Evolutionary conservation across 257 asterid species (phyloP).

Genomic region (Solanum tarijense): DNA sequence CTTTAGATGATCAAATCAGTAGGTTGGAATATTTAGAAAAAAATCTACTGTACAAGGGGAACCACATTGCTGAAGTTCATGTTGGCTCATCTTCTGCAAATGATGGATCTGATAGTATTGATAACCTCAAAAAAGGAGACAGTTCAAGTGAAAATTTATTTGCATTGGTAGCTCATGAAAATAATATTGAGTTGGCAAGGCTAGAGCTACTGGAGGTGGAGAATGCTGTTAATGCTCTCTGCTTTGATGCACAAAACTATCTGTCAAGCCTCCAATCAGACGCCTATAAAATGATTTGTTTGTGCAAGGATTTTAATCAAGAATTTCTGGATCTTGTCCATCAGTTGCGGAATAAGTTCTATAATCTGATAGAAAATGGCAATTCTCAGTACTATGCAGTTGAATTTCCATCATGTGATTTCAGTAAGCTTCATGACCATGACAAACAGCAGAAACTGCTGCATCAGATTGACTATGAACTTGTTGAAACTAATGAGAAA

Average conservation of each 20-base stretch:
- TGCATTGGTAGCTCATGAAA: conserved; percentile 11
- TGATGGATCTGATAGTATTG: conserved; percentile 6
- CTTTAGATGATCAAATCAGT: conserved; percentile 15
- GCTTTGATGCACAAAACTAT: conserved; percentile 19
- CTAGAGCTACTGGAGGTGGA: conserved; percentile 18
- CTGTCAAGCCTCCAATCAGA: conserved; percentile 20
- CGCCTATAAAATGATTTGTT: conserved; percentile 12
- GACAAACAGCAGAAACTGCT: conserved; percentile 19
- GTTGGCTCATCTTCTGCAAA: conserved; percentile 12
- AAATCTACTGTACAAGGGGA: conserved; percentile 7
- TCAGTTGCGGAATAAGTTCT: conserved; percentile 16
- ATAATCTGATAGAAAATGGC: conserved; percentile 13
- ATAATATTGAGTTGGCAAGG: conserved; percentile 17
- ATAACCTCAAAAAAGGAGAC: conserved; percentile 3
- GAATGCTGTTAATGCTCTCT: conserved; percentile 9
- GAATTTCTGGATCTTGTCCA: conserved; percentile 19
- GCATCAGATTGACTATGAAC: conserved; percentile 26
- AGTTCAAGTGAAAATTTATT: background rate
- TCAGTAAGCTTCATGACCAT: conserved; percentile 1
- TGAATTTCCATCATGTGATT: conserved; percentile 7
- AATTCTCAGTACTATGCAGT: background rate
- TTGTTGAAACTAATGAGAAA: conserved; percentile 22
- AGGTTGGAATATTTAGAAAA: conserved; percentile 9
- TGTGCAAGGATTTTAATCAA: conserved; percentile 17
- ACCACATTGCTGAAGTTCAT: conserved; percentile 13